Base-by-base conservation (phyloP, 257 asterid genomes). In the Cynanchum wilfordii region DNA sequence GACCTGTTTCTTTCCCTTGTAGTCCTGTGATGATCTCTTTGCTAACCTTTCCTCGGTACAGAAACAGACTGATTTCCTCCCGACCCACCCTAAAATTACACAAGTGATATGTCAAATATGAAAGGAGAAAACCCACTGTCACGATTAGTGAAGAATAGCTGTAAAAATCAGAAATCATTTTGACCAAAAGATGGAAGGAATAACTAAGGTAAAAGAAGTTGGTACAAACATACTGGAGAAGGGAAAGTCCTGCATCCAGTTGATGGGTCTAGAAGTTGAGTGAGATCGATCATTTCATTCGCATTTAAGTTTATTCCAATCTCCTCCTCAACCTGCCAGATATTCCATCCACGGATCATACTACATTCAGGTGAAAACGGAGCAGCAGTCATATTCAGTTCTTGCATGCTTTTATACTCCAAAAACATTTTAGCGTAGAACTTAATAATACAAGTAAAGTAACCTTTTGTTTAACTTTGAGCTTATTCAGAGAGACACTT, bases 291-390 rank as follows among this genome's bases (percentile, higher is more conserved):
- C 72, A 93, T 79, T 70, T 90, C 96, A 66, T 87, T 82, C 33
- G 82, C 82, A 76, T 84, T 89, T 74, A 93, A 77, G 75, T 83
- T 84, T 77, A 93, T 82, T 52, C 96, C 98, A 22, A 86, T 93
- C 85, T 93, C 98, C 85, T 93, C 97, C 82, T 90, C 91, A 66
- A 93, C 98, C 98, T 90, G 89, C 78, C 71, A 66, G 24, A 51
- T 40, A 15, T 9, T n/a, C 19, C 44, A 51, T 51, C 10, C 27
- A 9, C 2, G 12, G 33, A 25, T 22, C 15, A 40, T 29, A 36
- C 4, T 62, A 10, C 57, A 51, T 40, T 66, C 12, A n/a, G 55
- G 25, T 7, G 2, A 65, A 38, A 30, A 19, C 11, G 17, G 11
- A 22, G 19, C 47, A 5, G 10, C 9, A 30, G 47, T 15, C 10